Evolutionary conservation across 2,329 filamentous ascomycete genomes (phyloP).

Genomic region (Moelleriella libera): DNA sequence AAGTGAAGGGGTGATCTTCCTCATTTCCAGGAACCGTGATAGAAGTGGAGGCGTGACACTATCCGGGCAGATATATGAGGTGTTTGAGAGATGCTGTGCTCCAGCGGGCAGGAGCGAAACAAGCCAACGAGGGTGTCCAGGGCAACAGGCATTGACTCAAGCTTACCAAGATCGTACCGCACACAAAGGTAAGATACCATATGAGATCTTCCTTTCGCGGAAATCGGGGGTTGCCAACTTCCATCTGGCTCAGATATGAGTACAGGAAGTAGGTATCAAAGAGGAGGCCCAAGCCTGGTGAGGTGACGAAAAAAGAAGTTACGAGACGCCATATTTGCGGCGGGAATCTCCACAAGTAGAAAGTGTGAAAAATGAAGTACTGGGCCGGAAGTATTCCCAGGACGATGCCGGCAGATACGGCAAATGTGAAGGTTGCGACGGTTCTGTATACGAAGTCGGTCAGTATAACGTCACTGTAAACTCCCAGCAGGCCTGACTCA

Average conservation of each 20-base stretch:
- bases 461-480: not conserved
- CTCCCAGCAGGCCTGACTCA: conserved; percentile 14
- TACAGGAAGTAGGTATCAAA: conserved; percentile 67
- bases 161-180: conserved; percentile 65
- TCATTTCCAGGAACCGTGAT: conserved; percentile 75
- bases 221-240: conserved; percentile 59
- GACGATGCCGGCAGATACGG: conserved; percentile 45
- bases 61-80: conserved; percentile 68
- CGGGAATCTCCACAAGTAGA: conserved; percentile 35
- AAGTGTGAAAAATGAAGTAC: conserved; percentile 37
- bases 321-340: conserved; percentile 29
- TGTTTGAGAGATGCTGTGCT: conserved; percentile 8
- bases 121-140: conserved; percentile 2
- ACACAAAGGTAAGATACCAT: conserved; percentile 65
- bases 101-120: not conserved
- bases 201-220: conserved; percentile 63
- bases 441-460: conserved; percentile 33
- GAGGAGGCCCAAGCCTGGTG: conserved; percentile 33
- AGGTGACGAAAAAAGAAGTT: conserved; percentile 27
- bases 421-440: conserved; percentile 46
- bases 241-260: conserved; percentile 62
- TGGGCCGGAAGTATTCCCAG: conserved; percentile 34
- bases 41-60: conserved; percentile 50
- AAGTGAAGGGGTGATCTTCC: conserved; percentile 64
- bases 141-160: conserved; percentile 9